Evolutionary conservation across 176 grass and related monocot genomes (phyloP).

Genomic region (Oryza brachyantha): DNA sequence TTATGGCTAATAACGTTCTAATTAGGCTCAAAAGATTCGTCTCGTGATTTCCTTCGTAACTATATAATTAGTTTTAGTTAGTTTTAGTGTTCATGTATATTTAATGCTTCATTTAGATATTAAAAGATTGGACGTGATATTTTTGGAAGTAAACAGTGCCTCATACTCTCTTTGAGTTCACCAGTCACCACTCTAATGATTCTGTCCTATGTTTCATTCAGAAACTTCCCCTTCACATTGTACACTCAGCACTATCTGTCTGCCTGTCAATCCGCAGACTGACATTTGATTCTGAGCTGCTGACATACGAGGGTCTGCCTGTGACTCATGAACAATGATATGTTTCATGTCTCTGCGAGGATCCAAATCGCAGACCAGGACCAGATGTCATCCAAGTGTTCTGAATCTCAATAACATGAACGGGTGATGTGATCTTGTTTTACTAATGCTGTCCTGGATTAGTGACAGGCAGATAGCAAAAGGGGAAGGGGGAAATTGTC

Average conservation of each 20-base stretch:
- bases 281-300: background rate
- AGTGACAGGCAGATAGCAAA: constrained; percentile 9
- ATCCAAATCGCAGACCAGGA: background rate
- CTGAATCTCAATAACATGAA: background rate
- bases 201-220: background rate
- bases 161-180: background rate
- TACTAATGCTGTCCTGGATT: constrained; percentile 13
- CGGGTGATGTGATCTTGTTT: constrained; percentile 7
- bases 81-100: too few relatives aligned
- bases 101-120: too few relatives aligned
- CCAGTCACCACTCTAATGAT: background rate
- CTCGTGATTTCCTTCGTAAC: too few relatives aligned
- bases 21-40: too few relatives aligned
- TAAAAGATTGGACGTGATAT: too few relatives aligned
- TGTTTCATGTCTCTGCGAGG: background rate
- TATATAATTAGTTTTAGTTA: too few relatives aligned
- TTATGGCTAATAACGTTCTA: too few relatives aligned
- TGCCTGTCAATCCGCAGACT: background rate
- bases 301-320: background rate
- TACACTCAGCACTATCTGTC: background rate
- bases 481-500: too few relatives aligned
- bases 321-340: background rate
- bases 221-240: background rate
- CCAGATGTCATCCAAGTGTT: background rate
- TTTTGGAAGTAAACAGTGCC: too few relatives aligned